These are phyloP conservation scores for Rhizomucor pusillus DNA, from an alignment of 371 early-diverging fungal genomes.

Conservation along the genomic window DNA sequence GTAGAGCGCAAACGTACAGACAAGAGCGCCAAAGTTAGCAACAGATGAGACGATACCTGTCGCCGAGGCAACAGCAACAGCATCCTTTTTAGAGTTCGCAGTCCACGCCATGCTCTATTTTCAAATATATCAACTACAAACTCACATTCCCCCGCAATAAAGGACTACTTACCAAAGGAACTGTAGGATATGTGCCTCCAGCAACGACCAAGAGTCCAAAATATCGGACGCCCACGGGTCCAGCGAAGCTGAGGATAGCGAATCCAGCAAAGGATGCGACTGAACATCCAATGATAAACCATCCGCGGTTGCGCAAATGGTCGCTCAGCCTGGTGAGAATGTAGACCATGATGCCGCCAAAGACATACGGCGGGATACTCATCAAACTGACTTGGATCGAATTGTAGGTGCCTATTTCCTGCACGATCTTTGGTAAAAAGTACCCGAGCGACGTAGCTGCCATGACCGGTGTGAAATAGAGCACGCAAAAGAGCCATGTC, in stretches of 20 bases:
- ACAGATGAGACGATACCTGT: conserved; percentile 49
- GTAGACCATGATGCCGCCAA: conserved; percentile 44
- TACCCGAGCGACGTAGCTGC: conserved; percentile 50
- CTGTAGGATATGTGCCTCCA: conserved; percentile 49
- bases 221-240: conserved; percentile 35
- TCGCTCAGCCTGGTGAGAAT: conserved; percentile 37
- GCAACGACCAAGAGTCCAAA: conserved; percentile 49
- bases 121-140: no score
- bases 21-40: conserved; percentile 46
- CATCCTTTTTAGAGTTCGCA: conserved; percentile 43
- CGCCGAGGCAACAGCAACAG: conserved; percentile 40
- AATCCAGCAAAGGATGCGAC: conserved; percentile 35
- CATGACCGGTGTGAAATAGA: conserved; percentile 53
- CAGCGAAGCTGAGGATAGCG: conserved; percentile 37
- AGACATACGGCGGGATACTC: conserved; percentile 48
- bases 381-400: conserved; percentile 49
- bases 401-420: conserved; percentile 38
- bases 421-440: conserved; percentile 47
- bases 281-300: conserved; percentile 44
- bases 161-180: conserved; percentile 47
- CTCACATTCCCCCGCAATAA: no score
- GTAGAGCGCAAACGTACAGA: conserved; percentile 48
- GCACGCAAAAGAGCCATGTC: conserved; percentile 40
- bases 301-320: conserved; percentile 28
- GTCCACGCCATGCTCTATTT: conserved; percentile 57